Evolutionary conservation across 371 early-diverging fungal genomes (phyloP).

Genomic region (Dinochytrium kinnereticum): DNA sequence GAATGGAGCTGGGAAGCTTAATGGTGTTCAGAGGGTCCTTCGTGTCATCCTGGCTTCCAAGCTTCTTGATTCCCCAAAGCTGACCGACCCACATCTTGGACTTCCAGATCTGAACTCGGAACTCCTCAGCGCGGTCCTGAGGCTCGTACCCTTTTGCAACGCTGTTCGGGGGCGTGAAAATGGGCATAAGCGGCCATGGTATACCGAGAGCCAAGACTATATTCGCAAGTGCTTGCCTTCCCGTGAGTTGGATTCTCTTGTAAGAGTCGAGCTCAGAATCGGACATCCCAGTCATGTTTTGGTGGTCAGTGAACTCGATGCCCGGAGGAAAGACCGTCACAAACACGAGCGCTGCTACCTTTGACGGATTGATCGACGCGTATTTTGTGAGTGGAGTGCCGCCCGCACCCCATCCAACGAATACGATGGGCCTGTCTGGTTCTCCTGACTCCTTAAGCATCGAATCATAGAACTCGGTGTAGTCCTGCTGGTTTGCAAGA

Average conservation of each 20-base stretch:
- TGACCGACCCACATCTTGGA: not conserved
- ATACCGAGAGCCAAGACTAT: not conserved
- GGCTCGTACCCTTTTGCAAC: not conserved
- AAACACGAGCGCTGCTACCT: not conserved
- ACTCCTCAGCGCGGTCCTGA: not conserved
- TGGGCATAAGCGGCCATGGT: not conserved
- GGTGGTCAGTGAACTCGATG: not conserved
- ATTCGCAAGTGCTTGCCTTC: not conserved
- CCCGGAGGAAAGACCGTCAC: not conserved
- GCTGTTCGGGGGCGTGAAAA: not conserved
- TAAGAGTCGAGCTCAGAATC: not conserved
- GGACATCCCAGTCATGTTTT: not conserved
- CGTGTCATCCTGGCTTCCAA: not conserved
- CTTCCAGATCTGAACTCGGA: constrained; percentile 9
- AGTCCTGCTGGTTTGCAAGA: not conserved
- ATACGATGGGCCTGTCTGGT: not conserved
- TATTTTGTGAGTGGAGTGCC: not conserved
- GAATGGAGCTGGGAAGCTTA: not conserved
- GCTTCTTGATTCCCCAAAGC: not conserved
- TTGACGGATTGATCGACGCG: not conserved
- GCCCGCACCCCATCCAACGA: not conserved
- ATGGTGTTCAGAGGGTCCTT: not conserved
- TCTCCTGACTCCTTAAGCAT: not conserved
- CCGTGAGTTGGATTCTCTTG: not conserved
- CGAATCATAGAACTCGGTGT: not conserved